Percentiles rank a stretch among this genome's conserved stretches.
Evolutionary conservation across 345 rosid genomes (phyloP).

Genomic region (Murraya paniculata): DNA sequence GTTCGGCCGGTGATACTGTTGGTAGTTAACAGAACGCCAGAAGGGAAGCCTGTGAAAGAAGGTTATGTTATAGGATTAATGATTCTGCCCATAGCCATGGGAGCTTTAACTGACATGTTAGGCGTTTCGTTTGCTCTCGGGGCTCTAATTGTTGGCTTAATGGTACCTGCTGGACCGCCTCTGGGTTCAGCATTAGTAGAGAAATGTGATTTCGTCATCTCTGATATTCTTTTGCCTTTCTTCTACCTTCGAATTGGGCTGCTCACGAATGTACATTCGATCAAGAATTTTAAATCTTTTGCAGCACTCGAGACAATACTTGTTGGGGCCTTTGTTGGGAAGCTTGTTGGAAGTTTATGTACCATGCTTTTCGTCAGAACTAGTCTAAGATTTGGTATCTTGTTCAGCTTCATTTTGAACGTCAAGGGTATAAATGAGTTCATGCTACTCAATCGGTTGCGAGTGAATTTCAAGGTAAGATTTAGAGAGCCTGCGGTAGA

Average conservation of each 20-base stretch:
- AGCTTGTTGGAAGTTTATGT: slow-evolving; percentile 11
- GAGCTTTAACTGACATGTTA: not conserved
- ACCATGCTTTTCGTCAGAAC: not conserved
- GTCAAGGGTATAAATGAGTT: slow-evolving; percentile 24
- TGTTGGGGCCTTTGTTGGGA: not conserved
- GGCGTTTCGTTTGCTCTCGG: slow-evolving; percentile 16
- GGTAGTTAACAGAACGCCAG: slow-evolving; percentile 16
- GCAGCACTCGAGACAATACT: not conserved
- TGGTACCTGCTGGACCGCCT: slow-evolving; percentile 32
- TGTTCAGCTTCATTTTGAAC: slow-evolving; percentile 29
- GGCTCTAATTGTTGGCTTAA: slow-evolving; percentile 17
- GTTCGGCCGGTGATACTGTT: slow-evolving; percentile 12
- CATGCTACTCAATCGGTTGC: not conserved
- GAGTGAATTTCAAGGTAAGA: not conserved
- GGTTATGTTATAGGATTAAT: not conserved
- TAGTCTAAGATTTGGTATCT: slow-evolving; percentile 7
- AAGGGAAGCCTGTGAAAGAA: slow-evolving; percentile 22
- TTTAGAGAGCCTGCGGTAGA: not conserved
- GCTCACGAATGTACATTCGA: not conserved
- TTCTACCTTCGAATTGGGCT: slow-evolving; percentile 20
- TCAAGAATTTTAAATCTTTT: not conserved
- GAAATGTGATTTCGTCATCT: slow-evolving; percentile 21
- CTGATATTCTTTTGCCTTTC: slow-evolving; percentile 27
- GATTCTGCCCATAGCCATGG: slow-evolving; percentile 9
- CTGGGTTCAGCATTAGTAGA: slow-evolving; percentile 29